These are phyloP conservation scores for Scedosporium boydii DNA, from an alignment of 2,329 filamentous ascomycete species.

Conservation along the genomic window DNA sequence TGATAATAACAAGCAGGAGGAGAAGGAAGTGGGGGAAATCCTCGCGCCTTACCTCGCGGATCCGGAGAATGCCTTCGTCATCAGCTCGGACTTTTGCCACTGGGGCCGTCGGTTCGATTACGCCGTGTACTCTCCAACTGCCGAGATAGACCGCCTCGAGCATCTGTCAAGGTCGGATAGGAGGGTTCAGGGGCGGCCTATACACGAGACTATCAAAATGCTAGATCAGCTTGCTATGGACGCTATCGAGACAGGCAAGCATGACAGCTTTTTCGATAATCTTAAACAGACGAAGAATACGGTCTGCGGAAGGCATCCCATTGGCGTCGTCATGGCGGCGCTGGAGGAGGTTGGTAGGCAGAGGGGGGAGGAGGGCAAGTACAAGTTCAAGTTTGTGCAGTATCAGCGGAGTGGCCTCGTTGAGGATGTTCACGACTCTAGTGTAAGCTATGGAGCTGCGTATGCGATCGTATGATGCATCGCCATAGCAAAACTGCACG, in stretches of 20 bases:
- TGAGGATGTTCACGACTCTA: constrained; percentile 59
- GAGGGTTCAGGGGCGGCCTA: constrained; percentile 31
- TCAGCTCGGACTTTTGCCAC: constrained; percentile 95
- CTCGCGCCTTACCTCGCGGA: constrained; percentile 71
- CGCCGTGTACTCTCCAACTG: constrained; percentile 56
- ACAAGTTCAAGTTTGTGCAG: constrained; percentile 66
- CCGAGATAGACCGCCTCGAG: constrained; percentile 27
- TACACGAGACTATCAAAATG: constrained; percentile 75
- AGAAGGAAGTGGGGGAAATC: constrained; percentile 59
- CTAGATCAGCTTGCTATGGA: constrained; percentile 78
- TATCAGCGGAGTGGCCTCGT: constrained; percentile 83
- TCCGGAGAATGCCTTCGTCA: constrained; percentile 68
- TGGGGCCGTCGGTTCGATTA: constrained; percentile 85
- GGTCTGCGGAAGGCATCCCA: constrained; percentile 89
- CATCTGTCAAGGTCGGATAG: constrained; percentile 23
- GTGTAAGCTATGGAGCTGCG: constrained; percentile 91
- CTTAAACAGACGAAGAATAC: constrained; percentile 74
- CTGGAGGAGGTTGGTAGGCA: constrained; percentile 53
- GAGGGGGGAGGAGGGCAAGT: constrained; percentile 26
- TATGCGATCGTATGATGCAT: constrained; percentile 60
- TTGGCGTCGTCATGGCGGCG: constrained; percentile 84
- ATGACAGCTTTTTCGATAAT: constrained; percentile 59
- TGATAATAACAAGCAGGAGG: constrained; percentile 54
- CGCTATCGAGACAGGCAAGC: constrained; percentile 68
- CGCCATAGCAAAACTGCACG: not conserved